phyloP scores from a whole-genome alignment of 2,329 filamentous ascomycete genomes.

The Penicillium sp. region DNA sequence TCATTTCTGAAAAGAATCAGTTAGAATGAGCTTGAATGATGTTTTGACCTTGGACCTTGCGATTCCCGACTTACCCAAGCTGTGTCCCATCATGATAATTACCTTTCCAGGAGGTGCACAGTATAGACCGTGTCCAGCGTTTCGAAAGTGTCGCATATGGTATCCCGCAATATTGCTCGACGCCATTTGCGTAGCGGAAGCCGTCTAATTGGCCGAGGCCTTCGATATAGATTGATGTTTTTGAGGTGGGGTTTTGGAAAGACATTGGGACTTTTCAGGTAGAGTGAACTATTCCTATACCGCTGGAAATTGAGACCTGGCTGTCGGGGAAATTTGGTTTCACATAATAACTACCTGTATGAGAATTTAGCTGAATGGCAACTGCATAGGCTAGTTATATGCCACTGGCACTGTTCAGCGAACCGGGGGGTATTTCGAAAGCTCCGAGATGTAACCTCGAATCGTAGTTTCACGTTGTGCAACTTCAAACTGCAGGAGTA shows the following conservation, averaged over 20 bases:
- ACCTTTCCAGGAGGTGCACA: conserved; percentile 14
- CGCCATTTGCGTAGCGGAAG: conserved; percentile 12
- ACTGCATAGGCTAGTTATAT: no score
- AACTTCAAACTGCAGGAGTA: no score
- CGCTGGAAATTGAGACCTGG: no score
- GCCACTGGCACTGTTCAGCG: no score
- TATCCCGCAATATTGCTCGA: conserved; percentile 17
- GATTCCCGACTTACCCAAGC: conserved; percentile 11
- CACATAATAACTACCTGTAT: no score
- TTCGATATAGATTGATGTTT: conserved; percentile 4
- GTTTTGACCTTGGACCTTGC: no score
- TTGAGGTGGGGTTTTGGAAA: conserved; percentile 7
- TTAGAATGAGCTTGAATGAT: background rate
- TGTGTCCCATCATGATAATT: conserved; percentile 16
- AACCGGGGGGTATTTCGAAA: background rate
- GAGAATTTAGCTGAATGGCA: no score
- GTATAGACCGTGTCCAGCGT: conserved; percentile 15
- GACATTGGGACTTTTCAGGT: conserved; percentile 9
- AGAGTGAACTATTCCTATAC: no score
- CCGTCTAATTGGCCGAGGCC: conserved; percentile 11
- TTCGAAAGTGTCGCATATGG: conserved; percentile 14
- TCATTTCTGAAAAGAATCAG: conserved; percentile 5
- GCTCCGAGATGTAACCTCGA: background rate
- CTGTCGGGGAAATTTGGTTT: no score
- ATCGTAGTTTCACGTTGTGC: background rate